Base-by-base conservation (phyloP, 305 asterid genomes). In the Andrographis paniculata region DNA sequence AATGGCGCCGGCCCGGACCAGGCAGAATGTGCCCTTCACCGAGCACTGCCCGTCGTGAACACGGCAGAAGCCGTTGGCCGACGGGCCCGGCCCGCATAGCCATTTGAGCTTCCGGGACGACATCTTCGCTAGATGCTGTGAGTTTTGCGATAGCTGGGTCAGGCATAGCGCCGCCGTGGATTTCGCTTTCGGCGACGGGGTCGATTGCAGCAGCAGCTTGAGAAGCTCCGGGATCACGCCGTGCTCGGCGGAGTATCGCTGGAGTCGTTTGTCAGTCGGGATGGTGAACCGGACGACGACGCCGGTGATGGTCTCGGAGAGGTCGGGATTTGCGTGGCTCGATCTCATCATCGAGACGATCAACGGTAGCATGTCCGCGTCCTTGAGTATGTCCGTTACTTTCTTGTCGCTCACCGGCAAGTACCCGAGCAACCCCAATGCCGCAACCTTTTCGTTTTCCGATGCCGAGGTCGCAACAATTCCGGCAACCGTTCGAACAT, bases 41-140 rank as follows among this genome's bases (percentile, higher is more conserved):
- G 78, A 72, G 70, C 98, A 89, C 49, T 62, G 35, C 0, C 79
- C 78, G 0, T 63, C 65, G 9, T 85, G 98, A 40, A 89, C 76
- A 48, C 74, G 68, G 21, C 98, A 89, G 45, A 57, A 53, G 2
- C 62, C 51, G 8, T 72, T 78, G 0, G 36, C 2, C 0, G 88
- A 60, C 36, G 81, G 64, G n/a, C n/a, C n/a, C n/a, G 78, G 66
- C 45, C 65, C 24, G 36, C 94, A 82, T 17, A 82, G 62, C 94
- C 95, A 89, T 59, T 66, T 73, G 18, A 65, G 27, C 44, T 73
- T 77, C 46, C 74, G 52, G 14, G 75, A 76, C n/a, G n/a, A n/a
- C n/a, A n/a, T n/a, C 54, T 82, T 78, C 16, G 69, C 63, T 47
- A 78, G 50, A 30, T 44, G 59, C 2, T 51, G 23, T 0, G 95